Base-by-base conservation (phyloP, 1,284 basidiomycete species). In the Binderoboletus segoi region DNA sequence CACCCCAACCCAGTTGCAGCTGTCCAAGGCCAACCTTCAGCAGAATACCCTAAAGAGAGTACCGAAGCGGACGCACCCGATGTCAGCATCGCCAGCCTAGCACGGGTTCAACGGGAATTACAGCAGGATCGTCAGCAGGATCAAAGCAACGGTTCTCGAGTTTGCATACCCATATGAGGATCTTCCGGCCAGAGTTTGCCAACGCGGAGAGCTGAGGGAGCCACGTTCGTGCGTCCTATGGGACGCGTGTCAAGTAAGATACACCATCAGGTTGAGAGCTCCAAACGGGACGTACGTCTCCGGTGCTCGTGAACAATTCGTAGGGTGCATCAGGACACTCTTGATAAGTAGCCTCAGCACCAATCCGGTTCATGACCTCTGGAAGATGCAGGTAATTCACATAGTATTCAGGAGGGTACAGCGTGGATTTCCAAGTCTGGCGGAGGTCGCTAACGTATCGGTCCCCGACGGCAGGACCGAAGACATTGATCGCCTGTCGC, bases 1-100 rank as follows among this genome's bases (percentile, higher is more conserved):
- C 60, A 72, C 81, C 20, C 85, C 84, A 7, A 86, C 68, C 85
- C 85, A 86, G 64, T 87, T 86, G 60, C 84, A 86, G 58, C 85
- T 85, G 32, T 8, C 8, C 20, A 58, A 21, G 16, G 45, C 45
- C 45, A 12, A n/a, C 56, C n/a, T 20, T 8, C 12, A 32, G 57
- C 30, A 56, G 23, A 24, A 28, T 30, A 48, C 35, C 4, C 48
- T 41, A 21, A 33, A 43, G n/a, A 49, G 47, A 6, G 24, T 40
- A 28, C 20, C 44, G 6, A 21, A 48, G 7, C 0, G 44, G 6
- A 66, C 74, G 48, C 54, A 85, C 84, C 79, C 83, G 65, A 86
- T 85, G 63, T 87, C 85, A 40, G 83, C 79, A 60, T 87, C 85
- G 16, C 85, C 85, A 41, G 83, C 83, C 84, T 86, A 42, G 28